These are phyloP conservation scores for Gamsiella multidivaricata DNA, from an alignment of 192 early-diverging fungal genomes.

Conservation along the genomic window DNA sequence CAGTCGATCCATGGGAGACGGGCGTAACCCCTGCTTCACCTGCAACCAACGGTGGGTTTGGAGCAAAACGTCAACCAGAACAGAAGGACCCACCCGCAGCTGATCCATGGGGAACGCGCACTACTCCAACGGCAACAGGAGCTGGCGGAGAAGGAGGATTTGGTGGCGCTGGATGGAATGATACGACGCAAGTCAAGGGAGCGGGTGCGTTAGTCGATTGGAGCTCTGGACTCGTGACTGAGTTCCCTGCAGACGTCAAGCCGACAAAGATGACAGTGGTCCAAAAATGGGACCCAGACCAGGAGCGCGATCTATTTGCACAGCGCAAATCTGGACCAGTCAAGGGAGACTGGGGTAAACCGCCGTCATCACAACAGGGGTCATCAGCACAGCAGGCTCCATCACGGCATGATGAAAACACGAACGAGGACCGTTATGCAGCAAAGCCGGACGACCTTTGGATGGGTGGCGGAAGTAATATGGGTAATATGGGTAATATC, in stretches of 20 bases:
- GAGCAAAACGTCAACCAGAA: too few species aligned
- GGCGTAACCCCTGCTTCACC: not conserved
- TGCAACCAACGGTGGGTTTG: not conserved
- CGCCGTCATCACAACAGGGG: not conserved
- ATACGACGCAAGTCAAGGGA: not conserved
- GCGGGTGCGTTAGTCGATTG: conserved; percentile 24
- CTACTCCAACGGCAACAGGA: too few species aligned
- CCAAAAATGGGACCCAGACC: conserved; percentile 2
- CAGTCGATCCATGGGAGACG: not conserved
- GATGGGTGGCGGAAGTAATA: too few species aligned
- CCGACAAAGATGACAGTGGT: conserved; percentile 20
- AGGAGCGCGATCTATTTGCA: not conserved
- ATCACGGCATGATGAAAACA: too few species aligned
- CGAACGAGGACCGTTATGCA: too few species aligned
- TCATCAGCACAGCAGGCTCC: not conserved
- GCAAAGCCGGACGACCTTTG: too few species aligned
- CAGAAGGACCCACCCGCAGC: not conserved
- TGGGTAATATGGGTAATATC: too few species aligned
- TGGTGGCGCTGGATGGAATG: conserved; percentile 5
- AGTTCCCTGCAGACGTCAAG: conserved; percentile 37
- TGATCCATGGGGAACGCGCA: not conserved
- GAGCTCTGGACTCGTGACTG: conserved; percentile 22
- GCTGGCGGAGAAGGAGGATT: too few species aligned
- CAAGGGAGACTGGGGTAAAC: not conserved
- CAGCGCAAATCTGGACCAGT: not conserved